Conservation (phyloP, 805 yeast species). For the Yarrowia keelungensis region DNA sequence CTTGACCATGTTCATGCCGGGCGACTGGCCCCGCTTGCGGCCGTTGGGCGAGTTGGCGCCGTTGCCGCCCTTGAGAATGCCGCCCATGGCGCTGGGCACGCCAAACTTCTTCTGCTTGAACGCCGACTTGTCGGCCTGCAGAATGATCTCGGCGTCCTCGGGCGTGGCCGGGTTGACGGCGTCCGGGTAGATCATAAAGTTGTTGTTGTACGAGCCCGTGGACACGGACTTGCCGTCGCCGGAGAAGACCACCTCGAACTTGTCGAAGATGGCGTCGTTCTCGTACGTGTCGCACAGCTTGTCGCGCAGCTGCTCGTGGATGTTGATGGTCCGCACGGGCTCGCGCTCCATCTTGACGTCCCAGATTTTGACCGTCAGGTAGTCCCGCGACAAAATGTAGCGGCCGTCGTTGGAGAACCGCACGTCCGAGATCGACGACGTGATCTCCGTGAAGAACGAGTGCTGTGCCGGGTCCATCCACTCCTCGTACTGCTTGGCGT, state of each 20-base stretch:
- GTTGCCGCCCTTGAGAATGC: constrained; percentile 41
- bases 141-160: constrained; percentile 69
- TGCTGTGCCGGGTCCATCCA: constrained; percentile 90
- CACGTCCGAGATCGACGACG: constrained; percentile 91
- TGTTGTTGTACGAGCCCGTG: constrained; percentile 97
- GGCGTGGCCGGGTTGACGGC: constrained; percentile 53
- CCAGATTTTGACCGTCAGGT: constrained; percentile 97
- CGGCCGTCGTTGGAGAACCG: constrained; percentile 91
- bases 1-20: constrained; percentile 56
- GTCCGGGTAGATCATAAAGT: constrained; percentile 95
- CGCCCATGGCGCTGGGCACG: constrained; percentile 56
- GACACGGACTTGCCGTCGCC: constrained; percentile 91
- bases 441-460: constrained; percentile 96
- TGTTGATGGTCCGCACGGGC: constrained; percentile 92
- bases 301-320: constrained; percentile 93
- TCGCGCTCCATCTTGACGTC: constrained; percentile 96
- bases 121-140: constrained; percentile 98
- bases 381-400: constrained; percentile 95
- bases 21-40: constrained; percentile 48
- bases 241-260: constrained; percentile 93
- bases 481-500: constrained; percentile 84
- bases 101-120: constrained; percentile 78
- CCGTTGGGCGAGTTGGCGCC: constrained; percentile 39
- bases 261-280: constrained; percentile 97
- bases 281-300: constrained; percentile 96